Base-by-base conservation (phyloP, 192 early-diverging fungal genomes). In the Podila clonocystis region DNA sequence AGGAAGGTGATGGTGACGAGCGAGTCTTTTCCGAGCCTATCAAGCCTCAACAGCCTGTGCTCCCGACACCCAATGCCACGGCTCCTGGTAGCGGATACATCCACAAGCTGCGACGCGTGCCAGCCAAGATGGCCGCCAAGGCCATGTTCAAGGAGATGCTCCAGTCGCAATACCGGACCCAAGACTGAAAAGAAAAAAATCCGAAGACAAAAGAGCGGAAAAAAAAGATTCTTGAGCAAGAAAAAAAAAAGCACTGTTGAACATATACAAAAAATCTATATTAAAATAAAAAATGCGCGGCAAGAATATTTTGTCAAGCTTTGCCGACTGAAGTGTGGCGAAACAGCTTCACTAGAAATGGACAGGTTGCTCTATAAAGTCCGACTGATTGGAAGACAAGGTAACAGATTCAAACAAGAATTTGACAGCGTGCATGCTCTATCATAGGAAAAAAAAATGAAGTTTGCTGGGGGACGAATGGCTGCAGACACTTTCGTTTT, bases 101-200 rank as follows among this genome's bases (percentile, higher is more conserved):
- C 8, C 77, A 72, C 66, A 80, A 80, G 67, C 17, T 80, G 24
- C 45, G 65, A 8, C 70, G 77, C 9, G 77, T 80, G 48, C 77
- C 77, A 11, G 77, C 77, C 5, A 80, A 80, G 58, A 72, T 80
- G 65, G 77, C 77, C 22, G 64, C 77, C 45, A 80, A 80, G 29
- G 77, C 77, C 61, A 80, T 80, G 77, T 80, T 80, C 62, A 80
- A 80, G 49, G 67, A 69, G 28, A 15, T 79, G 50, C 76, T 65
- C 24, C 66, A 57, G n/a, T 38, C 20, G 20, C 15, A 38, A 38
- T 36, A 63, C 31, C 29, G 36, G 22, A 50, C 38, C 41, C 33
- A 34, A 34, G 41, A 50, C 22, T n/a, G 6, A 36, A 63, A 4
- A 20, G 26, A 49, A 49, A 41, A 49, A 64, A 64, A 15, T 58